Evolutionary conservation across 169 alveolate species (phyloP).

Genomic region (Babesia bovis): DNA sequence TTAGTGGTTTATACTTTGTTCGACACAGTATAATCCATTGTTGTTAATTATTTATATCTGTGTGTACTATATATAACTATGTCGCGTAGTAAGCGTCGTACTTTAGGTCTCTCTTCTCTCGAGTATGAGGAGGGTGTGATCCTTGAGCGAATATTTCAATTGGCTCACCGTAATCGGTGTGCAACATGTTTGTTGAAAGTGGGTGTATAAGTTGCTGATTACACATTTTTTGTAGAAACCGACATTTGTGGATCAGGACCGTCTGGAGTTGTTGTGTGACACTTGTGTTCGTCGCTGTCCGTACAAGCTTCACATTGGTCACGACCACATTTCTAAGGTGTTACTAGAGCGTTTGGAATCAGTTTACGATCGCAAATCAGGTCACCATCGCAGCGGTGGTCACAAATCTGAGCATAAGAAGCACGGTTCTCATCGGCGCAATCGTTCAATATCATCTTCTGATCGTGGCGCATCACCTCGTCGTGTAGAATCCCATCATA

Average conservation of each 20-base stretch:
- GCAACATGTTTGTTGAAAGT: slow-evolving; percentile 66
- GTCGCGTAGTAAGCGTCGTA: slow-evolving; percentile 34
- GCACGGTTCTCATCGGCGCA: slow-evolving; percentile 19
- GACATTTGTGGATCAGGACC: slow-evolving; percentile 73
- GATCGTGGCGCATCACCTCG: slow-evolving; percentile 14
- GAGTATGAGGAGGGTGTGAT: slow-evolving; percentile 79
- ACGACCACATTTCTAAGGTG: slow-evolving; percentile 66
- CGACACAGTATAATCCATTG: neutral
- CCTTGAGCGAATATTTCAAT: slow-evolving; percentile 73
- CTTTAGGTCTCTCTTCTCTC: slow-evolving; percentile 72
- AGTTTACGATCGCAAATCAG: slow-evolving; percentile 42
- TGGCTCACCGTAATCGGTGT: slow-evolving; percentile 71
- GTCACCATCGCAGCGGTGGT: slow-evolving; percentile 23
- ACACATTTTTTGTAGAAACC: slow-evolving; percentile 44
- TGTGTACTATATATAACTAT: slow-evolving; percentile 15
- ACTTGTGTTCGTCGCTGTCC: slow-evolving; percentile 71
- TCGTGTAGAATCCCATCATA: neutral
- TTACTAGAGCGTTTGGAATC: slow-evolving; percentile 72
- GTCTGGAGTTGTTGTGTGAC: slow-evolving; percentile 71
- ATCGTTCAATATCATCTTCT: neutral
- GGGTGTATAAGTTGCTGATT: neutral
- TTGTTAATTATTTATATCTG: neutral
- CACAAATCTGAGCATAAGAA: slow-evolving; percentile 16
- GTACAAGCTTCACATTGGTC: slow-evolving; percentile 69
- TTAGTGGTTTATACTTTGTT: too few species aligned